Base-by-base conservation (phyloP, 345 rosid genomes). In the Gossypium stocksii region DNA sequence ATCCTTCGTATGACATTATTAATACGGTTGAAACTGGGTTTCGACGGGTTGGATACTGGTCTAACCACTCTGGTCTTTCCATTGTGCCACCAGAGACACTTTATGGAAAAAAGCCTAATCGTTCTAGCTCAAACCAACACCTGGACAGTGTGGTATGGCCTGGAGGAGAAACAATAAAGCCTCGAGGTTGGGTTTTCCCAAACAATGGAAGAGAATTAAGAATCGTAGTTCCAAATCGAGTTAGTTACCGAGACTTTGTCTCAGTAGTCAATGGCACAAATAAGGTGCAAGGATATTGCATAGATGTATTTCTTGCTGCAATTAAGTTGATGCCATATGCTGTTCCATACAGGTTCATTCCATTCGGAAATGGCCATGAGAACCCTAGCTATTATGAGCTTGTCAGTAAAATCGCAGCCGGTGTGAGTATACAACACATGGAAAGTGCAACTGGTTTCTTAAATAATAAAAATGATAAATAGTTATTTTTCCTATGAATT, bases 161-260 rank as follows among this genome's bases (percentile, higher is more conserved):
- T 70, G 97, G 97, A 69, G 95, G 97, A 76, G 61, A 44, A 62
- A 77, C 79, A 29, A 79, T 23, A 41, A 84, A 4, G 20, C 98
- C 97, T 57, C 94, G 98, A 23, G 98, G 98, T 72, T 94, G 98
- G 97, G 91, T 92, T 41, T 89, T 94, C 65, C 97, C 91, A 29
- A 78, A 91, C 79, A 92, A 94, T 63, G 98, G 97, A 69, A 87
- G 83, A 79, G 73, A 82, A 75, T 76, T 94, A 72, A 86, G 86
- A 77, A 89, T 94, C 72, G 98, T 93, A 75, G 84, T 92, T 62
- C 98, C 98, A 0, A 77, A 84, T 61, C 84, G 97, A 58, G 90
- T 84, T 76, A 84, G 97, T 78, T 94, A 77, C 76, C 80, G 19
- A 60, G 85, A 86, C 43, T 79, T 88, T 72, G 87, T 92, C 25